Evolutionary conservation across 176 grass and related monocot genomes (phyloP).

Genomic region (Chloris gayana): DNA sequence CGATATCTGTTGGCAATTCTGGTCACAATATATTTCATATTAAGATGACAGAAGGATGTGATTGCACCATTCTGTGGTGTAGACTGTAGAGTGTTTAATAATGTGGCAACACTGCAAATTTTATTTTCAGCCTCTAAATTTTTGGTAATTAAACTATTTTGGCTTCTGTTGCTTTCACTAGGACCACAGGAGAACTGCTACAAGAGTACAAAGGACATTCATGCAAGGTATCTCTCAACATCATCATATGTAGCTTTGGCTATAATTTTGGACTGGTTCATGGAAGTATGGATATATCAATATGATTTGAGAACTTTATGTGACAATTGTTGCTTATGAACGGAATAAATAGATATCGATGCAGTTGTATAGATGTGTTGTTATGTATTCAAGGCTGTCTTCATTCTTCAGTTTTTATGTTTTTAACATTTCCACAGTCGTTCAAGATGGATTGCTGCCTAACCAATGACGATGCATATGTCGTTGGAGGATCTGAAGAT

Average conservation of each 20-base stretch:
- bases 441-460: slow-evolving; percentile 98
- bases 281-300: not conserved
- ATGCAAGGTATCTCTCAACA: slow-evolving; percentile 67
- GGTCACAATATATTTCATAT: not conserved
- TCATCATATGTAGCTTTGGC: not conserved
- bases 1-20: not conserved
- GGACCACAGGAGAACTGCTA: slow-evolving; percentile 80
- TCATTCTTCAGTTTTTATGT: slow-evolving; percentile 13
- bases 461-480: slow-evolving; percentile 90
- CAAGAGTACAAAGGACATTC: slow-evolving; percentile 94
- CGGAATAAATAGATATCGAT: not conserved
- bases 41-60: not conserved
- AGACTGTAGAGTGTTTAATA: not conserved
- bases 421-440: slow-evolving; percentile 48
- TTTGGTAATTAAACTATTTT: slow-evolving; percentile 4
- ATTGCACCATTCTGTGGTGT: not conserved
- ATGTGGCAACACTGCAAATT: not conserved
- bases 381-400: not conserved
- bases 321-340: not conserved
- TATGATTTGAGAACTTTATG: not conserved
- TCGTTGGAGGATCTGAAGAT: slow-evolving; percentile 87
- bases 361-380: not conserved
- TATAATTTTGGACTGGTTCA: slow-evolving; percentile 1
- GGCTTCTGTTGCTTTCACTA: slow-evolving; percentile 35
- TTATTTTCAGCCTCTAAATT: not conserved